These are phyloP conservation scores for Diaporthe sp. DNA, from an alignment of 2,329 filamentous ascomycete genomes.

Conservation along the genomic window DNA sequence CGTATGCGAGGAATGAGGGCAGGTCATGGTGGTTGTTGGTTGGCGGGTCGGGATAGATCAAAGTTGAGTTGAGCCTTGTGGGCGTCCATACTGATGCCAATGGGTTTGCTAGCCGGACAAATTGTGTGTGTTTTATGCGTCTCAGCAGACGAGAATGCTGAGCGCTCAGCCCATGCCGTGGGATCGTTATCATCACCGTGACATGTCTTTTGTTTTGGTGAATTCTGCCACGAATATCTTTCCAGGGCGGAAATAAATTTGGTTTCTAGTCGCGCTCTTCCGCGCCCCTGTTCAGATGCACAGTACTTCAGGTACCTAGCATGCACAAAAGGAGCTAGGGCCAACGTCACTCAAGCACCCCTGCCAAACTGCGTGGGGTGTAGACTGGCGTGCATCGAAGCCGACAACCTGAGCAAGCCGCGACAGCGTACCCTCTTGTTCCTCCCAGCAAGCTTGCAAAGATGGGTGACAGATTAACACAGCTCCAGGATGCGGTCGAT, in stretches of 20 bases:
- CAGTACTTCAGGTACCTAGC: slow-evolving; percentile 9
- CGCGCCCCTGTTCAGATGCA: neutral
- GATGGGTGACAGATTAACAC: slow-evolving; percentile 84
- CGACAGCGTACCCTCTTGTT: neutral
- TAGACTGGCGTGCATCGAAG: neutral
- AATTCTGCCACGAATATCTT: neutral
- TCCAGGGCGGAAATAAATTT: neutral
- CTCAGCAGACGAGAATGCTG: neutral
- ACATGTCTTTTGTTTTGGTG: slow-evolving; percentile 13
- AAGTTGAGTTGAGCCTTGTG: slow-evolving; percentile 36
- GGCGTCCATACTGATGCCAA: slow-evolving; percentile 20
- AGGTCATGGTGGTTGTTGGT: slow-evolving; percentile 73
- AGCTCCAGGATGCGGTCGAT: slow-evolving; percentile 88
- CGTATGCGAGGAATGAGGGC: slow-evolving; percentile 75
- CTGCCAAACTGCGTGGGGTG: neutral
- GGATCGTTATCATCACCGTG: slow-evolving; percentile 39
- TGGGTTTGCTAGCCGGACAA: neutral
- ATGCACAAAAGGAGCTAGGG: slow-evolving; percentile 25
- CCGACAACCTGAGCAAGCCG: neutral
- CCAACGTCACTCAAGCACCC: slow-evolving; percentile 20
- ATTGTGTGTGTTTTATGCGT: neutral
- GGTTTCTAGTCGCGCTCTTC: neutral
- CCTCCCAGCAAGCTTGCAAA: slow-evolving; percentile 43
- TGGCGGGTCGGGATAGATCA: slow-evolving; percentile 62
- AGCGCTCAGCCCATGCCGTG: slow-evolving; percentile 38